A percentile compares a stretch with the other conserved stretches of the same genome.
These are phyloP conservation scores for Lachnum nothofagi DNA, from an alignment of 2,329 filamentous ascomycete genomes.

Conservation along the genomic window DNA sequence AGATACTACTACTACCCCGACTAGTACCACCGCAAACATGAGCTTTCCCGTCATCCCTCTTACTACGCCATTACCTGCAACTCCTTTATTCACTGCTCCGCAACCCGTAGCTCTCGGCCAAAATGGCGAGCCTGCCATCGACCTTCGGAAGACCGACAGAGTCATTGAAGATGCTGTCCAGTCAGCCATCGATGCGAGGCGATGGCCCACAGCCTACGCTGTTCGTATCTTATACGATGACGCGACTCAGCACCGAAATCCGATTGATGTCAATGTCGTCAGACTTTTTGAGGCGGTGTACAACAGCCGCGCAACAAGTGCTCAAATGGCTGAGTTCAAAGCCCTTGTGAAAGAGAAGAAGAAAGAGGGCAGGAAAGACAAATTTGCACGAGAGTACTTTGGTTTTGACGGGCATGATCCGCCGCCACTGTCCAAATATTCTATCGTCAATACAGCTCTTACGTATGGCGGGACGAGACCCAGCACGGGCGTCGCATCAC, in stretches of 20 bases:
- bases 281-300: conserved; percentile 55
- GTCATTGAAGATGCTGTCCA: conserved; percentile 55
- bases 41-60: neutral
- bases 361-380: conserved; percentile 51
- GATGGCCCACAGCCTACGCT: conserved; percentile 59
- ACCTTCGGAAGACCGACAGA: conserved; percentile 38
- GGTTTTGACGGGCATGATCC: conserved; percentile 32
- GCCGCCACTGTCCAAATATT: conserved; percentile 14
- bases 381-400: conserved; percentile 49
- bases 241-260: too few species aligned
- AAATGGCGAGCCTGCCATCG: conserved; percentile 20
- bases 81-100: neutral
- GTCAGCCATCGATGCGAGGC: conserved; percentile 50
- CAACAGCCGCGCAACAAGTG: conserved; percentile 50
- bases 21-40: conserved; percentile 2
- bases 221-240: conserved; percentile 57
- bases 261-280: conserved; percentile 47
- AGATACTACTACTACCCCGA: neutral
- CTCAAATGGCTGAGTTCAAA: conserved; percentile 48
- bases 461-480: conserved; percentile 6
- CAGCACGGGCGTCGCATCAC: neutral
- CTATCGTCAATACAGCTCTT: conserved; percentile 7
- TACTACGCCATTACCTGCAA: neutral
- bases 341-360: conserved; percentile 50
- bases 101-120: neutral